Percentiles rank a stretch among this genome's conserved stretches.
phyloP scores from a whole-genome alignment of 345 rosid genomes.

The Salix caprea region DNA sequence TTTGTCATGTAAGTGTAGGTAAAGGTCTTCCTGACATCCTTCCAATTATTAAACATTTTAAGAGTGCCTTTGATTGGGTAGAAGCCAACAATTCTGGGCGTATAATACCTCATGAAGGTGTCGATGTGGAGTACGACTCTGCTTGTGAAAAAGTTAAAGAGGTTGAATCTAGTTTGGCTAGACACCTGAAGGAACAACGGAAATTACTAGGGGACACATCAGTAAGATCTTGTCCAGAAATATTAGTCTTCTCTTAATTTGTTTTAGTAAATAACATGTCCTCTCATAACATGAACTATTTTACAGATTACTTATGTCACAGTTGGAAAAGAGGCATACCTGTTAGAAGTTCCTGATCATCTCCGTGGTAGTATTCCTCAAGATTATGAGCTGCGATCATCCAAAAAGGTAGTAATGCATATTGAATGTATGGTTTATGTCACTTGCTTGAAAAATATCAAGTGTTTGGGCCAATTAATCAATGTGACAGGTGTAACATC shows the following conservation, averaged over 20 bases:
- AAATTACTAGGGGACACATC: slow-evolving; percentile 74
- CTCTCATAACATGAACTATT: slow-evolving; percentile 14
- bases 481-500: not conserved
- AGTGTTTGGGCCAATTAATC: not conserved
- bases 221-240: slow-evolving; percentile 39
- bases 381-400: slow-evolving; percentile 87
- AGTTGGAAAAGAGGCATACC: slow-evolving; percentile 85
- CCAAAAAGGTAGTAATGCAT: slow-evolving; percentile 66
- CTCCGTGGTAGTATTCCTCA: slow-evolving; percentile 66
- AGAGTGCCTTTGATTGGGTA: slow-evolving; percentile 91
- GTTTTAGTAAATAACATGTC: slow-evolving; percentile 24
- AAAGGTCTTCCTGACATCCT: slow-evolving; percentile 55
- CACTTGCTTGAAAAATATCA: not conserved
- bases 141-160: slow-evolving; percentile 55
- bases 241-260: slow-evolving; percentile 12
- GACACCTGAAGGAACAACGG: slow-evolving; percentile 82
- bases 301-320: slow-evolving; percentile 76
- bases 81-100: slow-evolving; percentile 89
- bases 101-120: slow-evolving; percentile 81
- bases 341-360: slow-evolving; percentile 84
- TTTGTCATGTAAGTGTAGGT: slow-evolving; percentile 39
- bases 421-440: not conserved
- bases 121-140: slow-evolving; percentile 69
- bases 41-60: slow-evolving; percentile 64
- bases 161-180: slow-evolving; percentile 58